Evolutionary conservation across 345 rosid genomes (phyloP).

Genomic region (Moringa oleifera): DNA sequence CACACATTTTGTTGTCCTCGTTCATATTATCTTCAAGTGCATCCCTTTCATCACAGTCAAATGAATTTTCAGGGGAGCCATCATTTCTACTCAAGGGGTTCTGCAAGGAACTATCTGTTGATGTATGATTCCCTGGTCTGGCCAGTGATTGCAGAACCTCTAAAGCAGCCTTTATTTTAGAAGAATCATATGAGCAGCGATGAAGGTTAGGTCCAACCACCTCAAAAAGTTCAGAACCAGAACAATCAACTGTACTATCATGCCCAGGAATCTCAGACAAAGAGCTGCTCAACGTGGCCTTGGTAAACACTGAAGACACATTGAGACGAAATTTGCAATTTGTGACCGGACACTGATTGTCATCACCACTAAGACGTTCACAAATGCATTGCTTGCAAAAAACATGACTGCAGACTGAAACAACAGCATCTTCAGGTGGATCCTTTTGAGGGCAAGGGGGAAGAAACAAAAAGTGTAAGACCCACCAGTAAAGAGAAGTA

Average conservation of each 20-base stretch:
- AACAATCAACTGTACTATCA: constrained; percentile 21
- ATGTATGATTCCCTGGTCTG: constrained; percentile 28
- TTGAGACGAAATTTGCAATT: constrained; percentile 59
- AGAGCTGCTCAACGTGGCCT: constrained; percentile 33
- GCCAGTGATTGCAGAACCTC: constrained; percentile 68
- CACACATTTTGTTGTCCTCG: constrained; percentile 18
- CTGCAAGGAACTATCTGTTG: constrained; percentile 13
- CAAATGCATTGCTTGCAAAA: constrained; percentile 89
- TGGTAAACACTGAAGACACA: constrained; percentile 49
- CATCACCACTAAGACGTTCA: constrained; percentile 74
- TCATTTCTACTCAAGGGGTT: constrained; percentile 22
- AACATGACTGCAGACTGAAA: constrained; percentile 81
- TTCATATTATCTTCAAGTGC: constrained; percentile 11
- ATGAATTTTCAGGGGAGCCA: constrained; percentile 22
- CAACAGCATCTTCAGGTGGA: constrained; percentile 97
- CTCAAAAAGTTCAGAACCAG: constrained; percentile 32
- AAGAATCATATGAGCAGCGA: constrained; percentile 42
- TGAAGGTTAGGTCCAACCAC: constrained; percentile 24
- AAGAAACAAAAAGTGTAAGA: too few species aligned
- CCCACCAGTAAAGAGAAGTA: too few species aligned
- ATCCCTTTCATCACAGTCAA: constrained; percentile 11
- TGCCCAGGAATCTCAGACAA: constrained; percentile 33
- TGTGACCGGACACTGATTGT: constrained; percentile 55
- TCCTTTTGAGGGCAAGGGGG: constrained; percentile 40
- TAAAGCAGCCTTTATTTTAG: constrained; percentile 88